phyloP scores from a whole-genome alignment of 768 basidiomycete species.

The Guyanaporus albipodus region DNA sequence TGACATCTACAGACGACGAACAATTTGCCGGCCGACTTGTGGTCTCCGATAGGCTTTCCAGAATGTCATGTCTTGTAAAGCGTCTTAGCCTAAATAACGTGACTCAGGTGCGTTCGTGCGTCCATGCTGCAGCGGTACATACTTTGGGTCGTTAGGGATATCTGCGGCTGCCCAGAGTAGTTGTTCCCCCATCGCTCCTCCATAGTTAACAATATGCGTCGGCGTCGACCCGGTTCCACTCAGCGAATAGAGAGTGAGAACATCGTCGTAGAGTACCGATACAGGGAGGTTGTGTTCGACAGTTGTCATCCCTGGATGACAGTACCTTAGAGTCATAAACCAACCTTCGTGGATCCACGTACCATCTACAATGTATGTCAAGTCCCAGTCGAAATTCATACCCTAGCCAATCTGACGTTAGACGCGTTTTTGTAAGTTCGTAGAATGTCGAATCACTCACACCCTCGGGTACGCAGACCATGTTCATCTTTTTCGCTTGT shows the following conservation, averaged over 20 bases:
- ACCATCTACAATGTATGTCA: constrained; percentile 79
- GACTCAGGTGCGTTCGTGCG: neutral
- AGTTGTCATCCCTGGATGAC: constrained; percentile 65
- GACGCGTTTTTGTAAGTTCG: neutral
- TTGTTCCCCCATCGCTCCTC: constrained; percentile 67
- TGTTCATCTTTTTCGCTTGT: constrained; percentile 56
- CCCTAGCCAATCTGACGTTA: constrained; percentile 35
- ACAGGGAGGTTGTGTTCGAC: constrained; percentile 69
- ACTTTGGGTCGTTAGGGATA: constrained; percentile 69
- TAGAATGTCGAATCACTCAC: constrained; percentile 29
- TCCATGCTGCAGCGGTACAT: constrained; percentile 9
- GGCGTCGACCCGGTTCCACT: constrained; percentile 74
- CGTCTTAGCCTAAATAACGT: constrained; percentile 46
- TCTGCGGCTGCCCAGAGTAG: constrained; percentile 63
- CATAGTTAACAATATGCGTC: constrained; percentile 75
- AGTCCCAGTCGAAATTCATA: constrained; percentile 78
- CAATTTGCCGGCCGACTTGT: constrained; percentile 57
- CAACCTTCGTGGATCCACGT: constrained; percentile 6
- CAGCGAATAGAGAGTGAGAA: constrained; percentile 54
- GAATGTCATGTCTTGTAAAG: constrained; percentile 60
- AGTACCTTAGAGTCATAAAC: neutral
- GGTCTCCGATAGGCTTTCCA: constrained; percentile 58
- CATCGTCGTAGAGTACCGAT: constrained; percentile 61
- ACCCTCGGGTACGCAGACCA: constrained; percentile 74
- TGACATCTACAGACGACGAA: constrained; percentile 29